A percentile compares a stretch with the other conserved stretches of the same genome.
phyloP scores from a whole-genome alignment of 805 yeast genomes.

The Saturnispora gosingensis region DNA sequence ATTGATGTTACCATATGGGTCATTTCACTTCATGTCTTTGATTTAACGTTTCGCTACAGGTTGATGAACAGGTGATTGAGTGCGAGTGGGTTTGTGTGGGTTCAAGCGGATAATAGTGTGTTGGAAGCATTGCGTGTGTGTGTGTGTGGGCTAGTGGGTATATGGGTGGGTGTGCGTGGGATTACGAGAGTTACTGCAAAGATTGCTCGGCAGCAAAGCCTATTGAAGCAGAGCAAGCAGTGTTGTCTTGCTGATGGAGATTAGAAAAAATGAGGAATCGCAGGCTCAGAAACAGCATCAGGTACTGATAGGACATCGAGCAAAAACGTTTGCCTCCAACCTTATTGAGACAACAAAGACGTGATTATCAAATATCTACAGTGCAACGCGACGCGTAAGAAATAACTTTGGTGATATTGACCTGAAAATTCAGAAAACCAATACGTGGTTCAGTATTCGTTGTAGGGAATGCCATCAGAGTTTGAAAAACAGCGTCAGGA shows the following conservation, averaged over 20 bases:
- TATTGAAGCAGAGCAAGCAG: neutral
- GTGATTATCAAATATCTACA: too few relatives aligned
- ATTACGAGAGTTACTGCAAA: neutral
- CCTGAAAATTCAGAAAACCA: neutral
- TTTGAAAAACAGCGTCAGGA: constrained; percentile 65
- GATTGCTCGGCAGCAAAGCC: neutral
- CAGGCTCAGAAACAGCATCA: too few relatives aligned
- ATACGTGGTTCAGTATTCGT: neutral
- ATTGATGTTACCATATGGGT: too few relatives aligned
- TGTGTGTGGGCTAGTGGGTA: neutral
- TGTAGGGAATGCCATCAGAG: constrained; percentile 34
- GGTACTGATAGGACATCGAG: too few relatives aligned
- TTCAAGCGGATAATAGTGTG: neutral
- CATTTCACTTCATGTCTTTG: too few relatives aligned
- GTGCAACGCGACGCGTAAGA: neutral
- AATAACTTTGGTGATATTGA: neutral
- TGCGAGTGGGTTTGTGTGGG: neutral
- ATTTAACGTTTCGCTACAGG: neutral
- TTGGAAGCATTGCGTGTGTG: neutral
- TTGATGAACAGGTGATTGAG: neutral
- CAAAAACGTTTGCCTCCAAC: too few relatives aligned
- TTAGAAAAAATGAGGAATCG: too few relatives aligned
- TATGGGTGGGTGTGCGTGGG: neutral
- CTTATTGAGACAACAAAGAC: too few relatives aligned
- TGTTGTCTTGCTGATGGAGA: neutral